Evolutionary conservation across 2,329 filamentous ascomycete genomes (phyloP).

Genomic region (Pseudogymnoascus pannorum): DNA sequence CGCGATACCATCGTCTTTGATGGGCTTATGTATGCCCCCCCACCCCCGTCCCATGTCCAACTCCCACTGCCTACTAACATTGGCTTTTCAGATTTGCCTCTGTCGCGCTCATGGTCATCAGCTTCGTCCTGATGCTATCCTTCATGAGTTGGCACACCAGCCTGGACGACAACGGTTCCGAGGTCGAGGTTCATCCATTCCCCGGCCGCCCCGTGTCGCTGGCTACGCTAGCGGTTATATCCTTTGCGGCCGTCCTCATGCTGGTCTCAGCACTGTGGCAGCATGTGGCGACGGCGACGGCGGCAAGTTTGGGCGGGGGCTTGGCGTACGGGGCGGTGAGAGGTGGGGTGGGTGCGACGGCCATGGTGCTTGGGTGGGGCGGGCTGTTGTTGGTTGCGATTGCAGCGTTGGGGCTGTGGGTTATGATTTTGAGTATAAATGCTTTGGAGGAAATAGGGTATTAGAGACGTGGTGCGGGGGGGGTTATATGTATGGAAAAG

Average conservation of each 20-base stretch:
- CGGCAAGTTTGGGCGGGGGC: conserved; percentile 86
- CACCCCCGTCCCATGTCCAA: too few relatives aligned
- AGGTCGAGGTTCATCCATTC: conserved; percentile 88
- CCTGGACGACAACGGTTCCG: conserved; percentile 68
- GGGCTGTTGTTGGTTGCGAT: conserved; percentile 88
- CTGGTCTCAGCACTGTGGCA: conserved; percentile 76
- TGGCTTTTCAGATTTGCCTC: conserved; percentile 71
- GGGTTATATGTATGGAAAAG: too few relatives aligned
- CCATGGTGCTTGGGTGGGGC: conserved; percentile 98
- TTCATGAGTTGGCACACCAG: conserved; percentile 98
- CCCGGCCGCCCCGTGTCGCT: conserved; percentile 88
- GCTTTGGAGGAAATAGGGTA: conserved; percentile 46
- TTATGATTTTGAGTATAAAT: conserved; percentile 93
- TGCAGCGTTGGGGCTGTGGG: conserved; percentile 85
- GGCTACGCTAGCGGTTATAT: conserved; percentile 87
- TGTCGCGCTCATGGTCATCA: conserved; percentile 93
- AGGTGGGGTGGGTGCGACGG: conserved; percentile 82
- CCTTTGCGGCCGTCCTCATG: conserved; percentile 62
- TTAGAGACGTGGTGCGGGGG: conserved; percentile 2
- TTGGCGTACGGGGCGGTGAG: conserved; percentile 82
- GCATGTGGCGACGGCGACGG: conserved; percentile 92
- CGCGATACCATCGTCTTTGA: conserved; percentile 98
- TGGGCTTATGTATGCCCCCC: conserved; percentile 72
- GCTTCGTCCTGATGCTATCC: conserved; percentile 86
- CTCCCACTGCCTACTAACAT: background rate